These are phyloP conservation scores for Mallotus japonicus DNA, from an alignment of 441 rosid species.

Conservation along the genomic window DNA sequence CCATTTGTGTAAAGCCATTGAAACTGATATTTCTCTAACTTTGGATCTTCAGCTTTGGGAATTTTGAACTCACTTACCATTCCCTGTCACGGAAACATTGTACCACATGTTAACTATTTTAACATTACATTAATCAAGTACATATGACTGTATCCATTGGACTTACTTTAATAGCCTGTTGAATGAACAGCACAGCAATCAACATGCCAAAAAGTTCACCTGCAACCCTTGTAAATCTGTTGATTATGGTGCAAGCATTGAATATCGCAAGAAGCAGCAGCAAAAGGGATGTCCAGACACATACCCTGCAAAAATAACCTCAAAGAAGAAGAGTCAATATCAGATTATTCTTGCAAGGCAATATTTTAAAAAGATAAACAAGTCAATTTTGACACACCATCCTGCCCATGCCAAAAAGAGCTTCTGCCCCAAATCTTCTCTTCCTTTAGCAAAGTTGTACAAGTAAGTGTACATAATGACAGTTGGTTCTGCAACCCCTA, in stretches of 20 bases:
- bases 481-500: conserved; percentile 67
- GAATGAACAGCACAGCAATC: conserved; percentile 54
- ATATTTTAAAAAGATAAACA: no score
- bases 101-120: not conserved
- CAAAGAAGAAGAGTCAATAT: not conserved
- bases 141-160: not conserved
- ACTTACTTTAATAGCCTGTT: conserved; percentile 48
- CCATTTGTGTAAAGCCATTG: conserved; percentile 80
- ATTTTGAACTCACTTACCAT: conserved; percentile 58
- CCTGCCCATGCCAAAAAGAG: conserved; percentile 64
- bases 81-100: conserved; percentile 48
- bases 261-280: conserved; percentile 47
- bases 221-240: conserved; percentile 52
- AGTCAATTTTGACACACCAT: conserved; percentile 35
- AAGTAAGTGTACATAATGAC: conserved; percentile 57
- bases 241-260: conserved; percentile 45
- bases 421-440: conserved; percentile 36
- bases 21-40: conserved; percentile 50
- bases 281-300: conserved; percentile 58
- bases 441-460: conserved; percentile 50
- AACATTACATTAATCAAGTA: not conserved
- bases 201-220: conserved; percentile 61
- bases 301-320: conserved; percentile 39
- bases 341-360: not conserved
- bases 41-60: conserved; percentile 52